Conservation (phyloP, 2,329 filamentous ascomycete species). For the Scedosporium apiospermum region DNA sequence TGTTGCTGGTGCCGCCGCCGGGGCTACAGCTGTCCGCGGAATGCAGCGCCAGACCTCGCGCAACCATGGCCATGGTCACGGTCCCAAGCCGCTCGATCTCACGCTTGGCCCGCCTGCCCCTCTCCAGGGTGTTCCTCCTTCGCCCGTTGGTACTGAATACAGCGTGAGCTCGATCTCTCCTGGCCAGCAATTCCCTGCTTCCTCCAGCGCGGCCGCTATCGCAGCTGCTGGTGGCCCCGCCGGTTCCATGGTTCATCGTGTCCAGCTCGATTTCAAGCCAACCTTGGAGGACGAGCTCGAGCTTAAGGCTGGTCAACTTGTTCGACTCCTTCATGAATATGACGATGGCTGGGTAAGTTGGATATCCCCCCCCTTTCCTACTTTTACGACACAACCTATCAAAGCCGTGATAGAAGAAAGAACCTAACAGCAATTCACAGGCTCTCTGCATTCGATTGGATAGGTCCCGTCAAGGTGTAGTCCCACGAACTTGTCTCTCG, state of each 20-base stretch:
- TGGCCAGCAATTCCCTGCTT: slow-evolving; percentile 33
- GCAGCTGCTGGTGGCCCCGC: slow-evolving; percentile 52
- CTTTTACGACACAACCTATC: slow-evolving; percentile 7
- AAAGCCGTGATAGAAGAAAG: not conserved
- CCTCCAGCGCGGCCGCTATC: slow-evolving; percentile 47
- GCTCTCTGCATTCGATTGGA: slow-evolving; percentile 87
- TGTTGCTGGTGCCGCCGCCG: slow-evolving; percentile 27
- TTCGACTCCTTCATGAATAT: slow-evolving; percentile 87
- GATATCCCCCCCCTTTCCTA: slow-evolving; percentile 9
- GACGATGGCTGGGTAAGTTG: slow-evolving; percentile 91
- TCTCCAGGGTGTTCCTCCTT: slow-evolving; percentile 35
- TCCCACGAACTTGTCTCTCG: slow-evolving; percentile 86
- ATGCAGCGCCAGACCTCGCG: slow-evolving; percentile 47
- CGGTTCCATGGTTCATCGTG: slow-evolving; percentile 67
- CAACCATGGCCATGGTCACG: slow-evolving; percentile 38
- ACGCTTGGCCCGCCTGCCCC: slow-evolving; percentile 30
- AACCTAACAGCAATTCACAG: slow-evolving; percentile 33
- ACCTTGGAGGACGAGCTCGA: slow-evolving; percentile 88
- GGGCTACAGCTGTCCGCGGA: slow-evolving; percentile 26
- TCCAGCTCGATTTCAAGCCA: slow-evolving; percentile 89
- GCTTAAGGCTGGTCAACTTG: slow-evolving; percentile 70
- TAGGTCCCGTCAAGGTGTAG: slow-evolving; percentile 84
- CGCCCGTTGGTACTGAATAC: slow-evolving; percentile 55
- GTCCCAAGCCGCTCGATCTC: slow-evolving; percentile 42
- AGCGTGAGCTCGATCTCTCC: slow-evolving; percentile 45